A percentile compares a stretch with the other conserved stretches of the same genome.
Evolutionary conservation across 176 grass and related monocot genomes (phyloP).

Genomic region (bread wheat (Triticum aestivum)): IWGSC_CS_RefSeq_v2.1 NC_057799.1:495683184-495683683

Average conservation of each 20-base stretch:
- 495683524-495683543: neutral
- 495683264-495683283: neutral
- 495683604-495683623: neutral
- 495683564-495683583: constrained; percentile 19
- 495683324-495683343: constrained; percentile 13
- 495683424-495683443: constrained; percentile 17
- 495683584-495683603: neutral
- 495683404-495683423: constrained; percentile 15
- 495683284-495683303: constrained; percentile 31
- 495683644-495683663: constrained; percentile 13
- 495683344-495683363: constrained; percentile 16
- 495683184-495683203: constrained; percentile 25
- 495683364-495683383: constrained; percentile 17
- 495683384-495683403: neutral
- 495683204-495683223: constrained; percentile 12
- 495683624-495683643: constrained; percentile 28
- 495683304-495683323: neutral
- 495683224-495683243: constrained; percentile 25
- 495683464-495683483: constrained; percentile 18
- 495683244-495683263: constrained; percentile 32
- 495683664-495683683: constrained; percentile 10
- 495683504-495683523: constrained; percentile 33
- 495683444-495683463: constrained; percentile 5
- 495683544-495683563: constrained; percentile 20
- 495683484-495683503: neutral